phyloP scores from a whole-genome alignment of 2,329 filamentous ascomycete genomes.

The Juglanconis juglandina region DNA sequence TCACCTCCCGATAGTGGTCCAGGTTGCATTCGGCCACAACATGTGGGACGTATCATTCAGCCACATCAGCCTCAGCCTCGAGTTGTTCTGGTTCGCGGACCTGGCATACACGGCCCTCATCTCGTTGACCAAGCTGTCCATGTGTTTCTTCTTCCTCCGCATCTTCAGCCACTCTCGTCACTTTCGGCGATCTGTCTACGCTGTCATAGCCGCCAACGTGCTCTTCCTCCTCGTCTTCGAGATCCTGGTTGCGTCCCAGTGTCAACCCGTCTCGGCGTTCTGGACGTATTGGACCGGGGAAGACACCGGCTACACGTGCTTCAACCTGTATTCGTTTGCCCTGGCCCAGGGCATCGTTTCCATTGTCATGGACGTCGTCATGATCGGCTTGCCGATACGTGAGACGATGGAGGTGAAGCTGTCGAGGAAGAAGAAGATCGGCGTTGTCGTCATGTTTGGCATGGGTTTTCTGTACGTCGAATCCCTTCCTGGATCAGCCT shows the following conservation, averaged over 20 bases:
- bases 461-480: constrained; percentile 4
- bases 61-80: background rate
- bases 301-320: background rate
- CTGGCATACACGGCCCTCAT: constrained; percentile 2
- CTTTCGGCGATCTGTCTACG: background rate
- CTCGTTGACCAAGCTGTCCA: constrained; percentile 6
- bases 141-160: constrained; percentile 8
- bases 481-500: background rate
- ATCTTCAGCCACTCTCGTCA: constrained; percentile 1
- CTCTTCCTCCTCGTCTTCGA: background rate
- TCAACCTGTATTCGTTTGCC: constrained; percentile 5
- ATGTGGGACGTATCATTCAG: background rate
- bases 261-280: background rate
- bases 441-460: constrained; percentile 1
- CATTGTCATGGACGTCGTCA: constrained; percentile 2
- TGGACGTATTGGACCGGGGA: constrained; percentile 2
- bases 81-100: background rate
- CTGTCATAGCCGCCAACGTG: constrained; percentile 1
- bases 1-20: background rate
- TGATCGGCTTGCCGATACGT: constrained; percentile 5
- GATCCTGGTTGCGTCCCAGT: constrained; percentile 1
- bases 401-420: constrained; percentile 4
- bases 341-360: constrained; percentile 4
- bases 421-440: constrained; percentile 2
- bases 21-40: background rate